Evolutionary conservation across 352 stramenopile genomes (phyloP).

Genomic region (Peronospora destructor): DNA sequence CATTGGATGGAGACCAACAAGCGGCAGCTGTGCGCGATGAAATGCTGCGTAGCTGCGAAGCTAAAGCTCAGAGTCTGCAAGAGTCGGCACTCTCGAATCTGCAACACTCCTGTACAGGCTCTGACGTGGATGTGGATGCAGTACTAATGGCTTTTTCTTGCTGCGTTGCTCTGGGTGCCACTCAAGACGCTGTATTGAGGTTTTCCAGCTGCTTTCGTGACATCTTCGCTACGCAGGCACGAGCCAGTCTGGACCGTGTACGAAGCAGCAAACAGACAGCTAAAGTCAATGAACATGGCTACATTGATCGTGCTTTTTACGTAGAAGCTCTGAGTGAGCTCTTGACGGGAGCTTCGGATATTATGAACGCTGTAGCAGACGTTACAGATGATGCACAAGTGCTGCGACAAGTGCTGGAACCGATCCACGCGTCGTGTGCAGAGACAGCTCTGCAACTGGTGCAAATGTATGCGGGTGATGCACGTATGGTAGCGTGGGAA

Average conservation of each 20-base stretch:
- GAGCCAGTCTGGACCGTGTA: constrained; percentile 48
- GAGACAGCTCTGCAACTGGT: constrained; percentile 59
- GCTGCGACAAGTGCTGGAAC: constrained; percentile 40
- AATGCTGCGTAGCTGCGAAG: constrained; percentile 68
- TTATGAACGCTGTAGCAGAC: constrained; percentile 78
- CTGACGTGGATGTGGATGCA: constrained; percentile 43
- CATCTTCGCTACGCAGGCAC: constrained; percentile 53
- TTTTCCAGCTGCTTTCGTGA: constrained; percentile 42
- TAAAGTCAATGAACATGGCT: constrained; percentile 68
- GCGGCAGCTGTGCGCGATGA: constrained; percentile 49
- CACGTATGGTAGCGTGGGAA: constrained; percentile 72
- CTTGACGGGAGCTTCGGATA: constrained; percentile 59
- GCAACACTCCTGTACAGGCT: constrained; percentile 30
- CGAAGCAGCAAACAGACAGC: constrained; percentile 42
- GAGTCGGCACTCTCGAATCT: constrained; percentile 38
- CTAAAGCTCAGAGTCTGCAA: constrained; percentile 49
- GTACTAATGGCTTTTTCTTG: constrained; percentile 43
- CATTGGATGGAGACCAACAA: constrained; percentile 14
- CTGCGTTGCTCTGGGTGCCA: constrained; percentile 41
- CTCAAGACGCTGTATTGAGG: constrained; percentile 16
- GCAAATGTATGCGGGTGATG: constrained; percentile 64
- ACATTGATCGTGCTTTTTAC: constrained; percentile 81
- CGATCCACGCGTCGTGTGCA: constrained; percentile 53
- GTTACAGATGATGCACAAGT: constrained; percentile 33
- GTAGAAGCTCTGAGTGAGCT: constrained; percentile 67